Percentiles rank a stretch among this genome's conserved stretches.
Conservation (phyloP, 805 yeast species). For the Yarrowia sp. region DNA sequence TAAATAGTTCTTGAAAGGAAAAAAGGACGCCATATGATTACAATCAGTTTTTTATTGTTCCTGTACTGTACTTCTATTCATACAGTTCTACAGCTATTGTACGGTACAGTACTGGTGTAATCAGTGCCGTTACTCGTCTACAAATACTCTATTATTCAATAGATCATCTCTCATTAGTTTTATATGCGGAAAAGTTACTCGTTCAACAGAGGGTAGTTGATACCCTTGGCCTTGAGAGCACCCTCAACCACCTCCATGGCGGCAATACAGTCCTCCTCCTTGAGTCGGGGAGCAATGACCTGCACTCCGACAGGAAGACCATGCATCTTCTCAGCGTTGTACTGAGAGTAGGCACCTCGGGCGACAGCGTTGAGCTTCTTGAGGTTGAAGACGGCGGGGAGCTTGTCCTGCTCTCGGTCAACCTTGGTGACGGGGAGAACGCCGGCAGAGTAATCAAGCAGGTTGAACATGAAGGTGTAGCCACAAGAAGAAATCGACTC, state of each 20-base stretch:
- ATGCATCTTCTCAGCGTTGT: conserved; percentile 60
- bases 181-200: conserved; percentile 36
- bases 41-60: too few species aligned
- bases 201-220: conserved; percentile 46
- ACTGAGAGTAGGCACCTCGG: conserved; percentile 54
- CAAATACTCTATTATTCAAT: neutral
- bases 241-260: conserved; percentile 55
- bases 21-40: too few species aligned
- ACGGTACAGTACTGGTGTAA: too few species aligned
- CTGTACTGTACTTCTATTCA: too few species aligned
- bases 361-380: conserved; percentile 54
- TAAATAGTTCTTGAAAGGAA: too few species aligned
- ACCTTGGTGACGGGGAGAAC: conserved; percentile 66
- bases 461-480: conserved; percentile 64
- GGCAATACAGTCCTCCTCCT: conserved; percentile 67
- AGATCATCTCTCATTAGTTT: conserved; percentile 32
- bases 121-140: too few species aligned
- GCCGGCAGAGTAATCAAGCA: conserved; percentile 63
- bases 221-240: conserved; percentile 48
- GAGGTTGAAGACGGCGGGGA: conserved; percentile 48
- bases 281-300: conserved; percentile 62
- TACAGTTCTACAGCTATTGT: too few species aligned
- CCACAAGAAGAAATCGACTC: conserved; percentile 53
- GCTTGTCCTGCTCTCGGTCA: conserved; percentile 51
- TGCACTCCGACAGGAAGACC: conserved; percentile 73